A percentile compares a stretch with the other conserved stretches of the same genome.
Conservation (phyloP, 805 yeast genomes). For the Monosporozyma unispora region DNA sequence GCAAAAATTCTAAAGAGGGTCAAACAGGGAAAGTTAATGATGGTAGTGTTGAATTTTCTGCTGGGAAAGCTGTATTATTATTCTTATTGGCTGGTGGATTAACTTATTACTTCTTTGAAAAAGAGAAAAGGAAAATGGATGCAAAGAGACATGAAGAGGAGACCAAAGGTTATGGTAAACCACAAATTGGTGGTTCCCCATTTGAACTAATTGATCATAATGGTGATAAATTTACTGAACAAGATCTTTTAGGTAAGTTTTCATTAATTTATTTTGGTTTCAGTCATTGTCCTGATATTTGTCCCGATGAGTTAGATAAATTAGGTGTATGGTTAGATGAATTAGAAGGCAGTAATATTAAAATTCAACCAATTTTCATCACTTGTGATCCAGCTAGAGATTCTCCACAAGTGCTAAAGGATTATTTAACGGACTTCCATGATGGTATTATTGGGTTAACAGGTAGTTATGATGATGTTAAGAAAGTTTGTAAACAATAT, state of each 20-base stretch:
- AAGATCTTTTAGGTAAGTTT: slow-evolving; percentile 69
- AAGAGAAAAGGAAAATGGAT: slow-evolving; percentile 67
- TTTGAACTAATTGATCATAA: slow-evolving; percentile 65
- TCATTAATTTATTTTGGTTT: slow-evolving; percentile 90
- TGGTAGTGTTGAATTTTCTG: slow-evolving; percentile 52
- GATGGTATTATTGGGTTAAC: slow-evolving; percentile 84
- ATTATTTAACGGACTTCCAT: slow-evolving; percentile 82
- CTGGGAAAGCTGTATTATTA: slow-evolving; percentile 75
- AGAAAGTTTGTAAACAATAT: slow-evolving; percentile 76
- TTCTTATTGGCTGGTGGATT: slow-evolving; percentile 64
- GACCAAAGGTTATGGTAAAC: slow-evolving; percentile 84
- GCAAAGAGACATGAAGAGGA: slow-evolving; percentile 73
- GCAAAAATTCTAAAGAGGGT: slow-evolving; percentile 14
- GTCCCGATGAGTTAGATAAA: slow-evolving; percentile 96
- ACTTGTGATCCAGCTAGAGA: slow-evolving; percentile 98
- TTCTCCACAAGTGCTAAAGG: slow-evolving; percentile 72
- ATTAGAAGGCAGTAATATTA: slow-evolving; percentile 48
- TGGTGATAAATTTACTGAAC: slow-evolving; percentile 66
- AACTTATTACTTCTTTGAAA: slow-evolving; percentile 58
- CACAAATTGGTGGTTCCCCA: slow-evolving; percentile 91
- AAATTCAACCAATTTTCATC: slow-evolving; percentile 78
- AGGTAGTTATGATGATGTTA: slow-evolving; percentile 80
- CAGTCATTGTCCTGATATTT: slow-evolving; percentile 95
- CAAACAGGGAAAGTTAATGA: slow-evolving; percentile 32
- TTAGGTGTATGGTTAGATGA: slow-evolving; percentile 58